Conservation (phyloP, 1,284 basidiomycete genomes). For the Meripilus lineatus region DNA sequence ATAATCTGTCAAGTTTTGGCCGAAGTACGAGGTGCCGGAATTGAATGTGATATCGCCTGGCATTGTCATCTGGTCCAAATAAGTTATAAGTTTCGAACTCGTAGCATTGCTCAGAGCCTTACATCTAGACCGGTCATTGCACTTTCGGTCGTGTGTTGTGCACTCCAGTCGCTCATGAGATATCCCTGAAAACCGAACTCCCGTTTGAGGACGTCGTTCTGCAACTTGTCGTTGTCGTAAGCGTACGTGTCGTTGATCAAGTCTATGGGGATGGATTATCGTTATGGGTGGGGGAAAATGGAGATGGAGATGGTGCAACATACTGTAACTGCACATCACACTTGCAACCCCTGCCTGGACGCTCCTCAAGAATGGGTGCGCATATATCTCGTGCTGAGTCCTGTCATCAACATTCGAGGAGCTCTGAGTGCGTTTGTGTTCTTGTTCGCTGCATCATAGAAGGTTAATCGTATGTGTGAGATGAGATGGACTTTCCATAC, state of each 20-base stretch:
- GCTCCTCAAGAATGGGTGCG: constrained; percentile 67
- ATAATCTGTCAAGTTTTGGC: constrained; percentile 57
- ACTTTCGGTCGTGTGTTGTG: constrained; percentile 50
- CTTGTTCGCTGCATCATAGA: constrained; percentile 51
- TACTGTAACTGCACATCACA: constrained; percentile 75
- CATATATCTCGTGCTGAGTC: constrained; percentile 72
- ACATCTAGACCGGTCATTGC: constrained; percentile 68
- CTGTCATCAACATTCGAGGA: constrained; percentile 74
- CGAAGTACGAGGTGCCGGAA: constrained; percentile 51
- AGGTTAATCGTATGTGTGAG: not conserved
- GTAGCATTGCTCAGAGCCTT: constrained; percentile 18
- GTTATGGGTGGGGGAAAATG: not conserved
- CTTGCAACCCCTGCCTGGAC: constrained; percentile 74
- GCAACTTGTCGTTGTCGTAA: constrained; percentile 70
- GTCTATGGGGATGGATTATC: constrained; percentile 29
- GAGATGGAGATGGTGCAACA: constrained; percentile 11
- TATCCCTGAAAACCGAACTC: constrained; percentile 81
- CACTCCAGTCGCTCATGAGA: constrained; percentile 69
- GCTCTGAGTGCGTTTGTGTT: constrained; percentile 48
- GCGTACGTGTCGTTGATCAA: constrained; percentile 74
- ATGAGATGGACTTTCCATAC: constrained; percentile 33
- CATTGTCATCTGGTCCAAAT: constrained; percentile 55
- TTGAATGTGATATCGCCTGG: constrained; percentile 62
- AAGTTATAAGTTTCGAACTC: not conserved
- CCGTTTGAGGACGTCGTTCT: constrained; percentile 77